These are phyloP conservation scores for Sclerotinia trifoliorum DNA, from an alignment of 2,329 filamentous ascomycete genomes.

Conservation along the genomic window DNA sequence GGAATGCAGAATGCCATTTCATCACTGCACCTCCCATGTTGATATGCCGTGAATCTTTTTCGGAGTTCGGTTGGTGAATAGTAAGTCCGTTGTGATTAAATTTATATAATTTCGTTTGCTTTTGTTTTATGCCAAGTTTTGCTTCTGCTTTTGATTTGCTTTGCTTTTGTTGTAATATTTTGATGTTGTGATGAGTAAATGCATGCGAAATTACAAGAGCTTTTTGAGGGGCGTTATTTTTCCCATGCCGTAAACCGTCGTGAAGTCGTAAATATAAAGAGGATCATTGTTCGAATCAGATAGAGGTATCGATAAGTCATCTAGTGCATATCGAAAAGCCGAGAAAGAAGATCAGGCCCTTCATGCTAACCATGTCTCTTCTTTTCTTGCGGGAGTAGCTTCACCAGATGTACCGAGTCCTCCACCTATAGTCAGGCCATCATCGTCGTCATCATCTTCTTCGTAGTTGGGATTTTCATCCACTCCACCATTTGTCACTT, in stretches of 20 bases:
- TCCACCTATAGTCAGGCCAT: slow-evolving; percentile 39
- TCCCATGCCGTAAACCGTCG: not conserved
- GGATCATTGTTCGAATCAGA: not conserved
- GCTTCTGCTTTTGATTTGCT: no score
- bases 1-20: not conserved
- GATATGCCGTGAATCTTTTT: not conserved
- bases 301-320: not conserved
- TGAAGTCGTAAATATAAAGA: not conserved
- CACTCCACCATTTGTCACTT: slow-evolving; percentile 36
- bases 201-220: not conserved
- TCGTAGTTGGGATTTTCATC: slow-evolving; percentile 32
- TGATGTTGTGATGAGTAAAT: not conserved
- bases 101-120: no score
- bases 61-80: no score
- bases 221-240: not conserved
- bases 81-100: no score
- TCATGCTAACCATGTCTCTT: slow-evolving; percentile 40
- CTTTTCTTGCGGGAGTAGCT: slow-evolving; percentile 36
- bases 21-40: no score
- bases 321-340: not conserved
- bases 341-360: not conserved
- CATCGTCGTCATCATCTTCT: slow-evolving; percentile 51
- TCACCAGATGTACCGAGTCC: slow-evolving; percentile 28
- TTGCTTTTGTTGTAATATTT: no score
- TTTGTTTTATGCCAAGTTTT: no score